phyloP scores from a whole-genome alignment of 306 rosid genomes.

The Cucumis sativus region Cucumber_9930_V3 NC_026655.2:28293501-28294000 shows the following conservation, averaged over 20 bases:
- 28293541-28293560: neutral
- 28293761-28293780: neutral
- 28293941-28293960: conserved; percentile 29
- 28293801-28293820: neutral
- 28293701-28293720: neutral
- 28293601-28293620: neutral
- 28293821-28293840: neutral
- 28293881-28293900: conserved; percentile 32
- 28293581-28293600: neutral
- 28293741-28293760: neutral
- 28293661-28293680: neutral
- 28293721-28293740: neutral
- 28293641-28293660: neutral
- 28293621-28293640: neutral
- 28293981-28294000: conserved; percentile 39
- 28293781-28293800: neutral
- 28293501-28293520: conserved; percentile 26
- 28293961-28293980: conserved; percentile 43
- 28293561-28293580: neutral
- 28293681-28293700: neutral
- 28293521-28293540: neutral
- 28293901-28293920: conserved; percentile 24
- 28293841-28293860: conserved; percentile 34
- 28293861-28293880: conserved; percentile 33
- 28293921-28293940: conserved; percentile 44